Percentiles rank a stretch among this genome's conserved stretches.
phyloP scores from a whole-genome alignment of 495 filamentous ascomycete species.

The Penicillium flavigenum region DNA sequence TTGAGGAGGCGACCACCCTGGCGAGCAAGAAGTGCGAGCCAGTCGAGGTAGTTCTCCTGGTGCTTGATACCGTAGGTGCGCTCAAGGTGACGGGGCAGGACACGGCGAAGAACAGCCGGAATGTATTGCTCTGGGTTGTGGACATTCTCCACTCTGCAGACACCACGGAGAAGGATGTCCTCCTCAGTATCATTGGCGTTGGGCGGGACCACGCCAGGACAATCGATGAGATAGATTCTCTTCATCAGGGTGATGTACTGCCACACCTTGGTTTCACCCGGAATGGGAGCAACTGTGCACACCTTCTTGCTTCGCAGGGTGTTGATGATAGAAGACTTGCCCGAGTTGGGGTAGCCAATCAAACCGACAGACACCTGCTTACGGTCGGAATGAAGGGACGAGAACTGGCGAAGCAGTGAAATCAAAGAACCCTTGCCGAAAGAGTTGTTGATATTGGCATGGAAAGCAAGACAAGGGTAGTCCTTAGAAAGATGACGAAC shows the following conservation, averaged over 20 bases:
- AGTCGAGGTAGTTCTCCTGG: slow-evolving; percentile 65
- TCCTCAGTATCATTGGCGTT: slow-evolving; percentile 74
- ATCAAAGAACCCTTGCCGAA: slow-evolving; percentile 81
- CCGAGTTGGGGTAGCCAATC: slow-evolving; percentile 85
- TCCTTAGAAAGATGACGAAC: slow-evolving; percentile 78
- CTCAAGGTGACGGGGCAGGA: slow-evolving; percentile 84
- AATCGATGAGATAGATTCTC: slow-evolving; percentile 95
- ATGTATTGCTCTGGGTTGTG: slow-evolving; percentile 96
- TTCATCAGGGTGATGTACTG: slow-evolving; percentile 98
- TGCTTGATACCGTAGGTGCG: slow-evolving; percentile 85
- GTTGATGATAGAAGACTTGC: slow-evolving; percentile 93
- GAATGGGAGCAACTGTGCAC: slow-evolving; percentile 91
- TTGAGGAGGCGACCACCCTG: slow-evolving; percentile 84
- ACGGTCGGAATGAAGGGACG: slow-evolving; percentile 80
- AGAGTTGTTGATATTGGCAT: slow-evolving; percentile 87
- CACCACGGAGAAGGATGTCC: slow-evolving; percentile 89
- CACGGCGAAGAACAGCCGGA: slow-evolving; percentile 71
- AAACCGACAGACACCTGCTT: slow-evolving; percentile 91
- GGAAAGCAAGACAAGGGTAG: slow-evolving; percentile 90
- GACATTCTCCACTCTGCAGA: slow-evolving; percentile 91
- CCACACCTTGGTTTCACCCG: slow-evolving; percentile 92
- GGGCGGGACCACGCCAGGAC: slow-evolving; percentile 92
- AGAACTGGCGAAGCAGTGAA: slow-evolving; percentile 87
- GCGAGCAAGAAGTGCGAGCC: slow-evolving; percentile 81
- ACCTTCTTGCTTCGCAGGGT: slow-evolving; percentile 89